These are phyloP conservation scores for Fusarium sublunatum DNA, from an alignment of 2,329 filamentous ascomycete genomes.

Conservation along the genomic window DNA sequence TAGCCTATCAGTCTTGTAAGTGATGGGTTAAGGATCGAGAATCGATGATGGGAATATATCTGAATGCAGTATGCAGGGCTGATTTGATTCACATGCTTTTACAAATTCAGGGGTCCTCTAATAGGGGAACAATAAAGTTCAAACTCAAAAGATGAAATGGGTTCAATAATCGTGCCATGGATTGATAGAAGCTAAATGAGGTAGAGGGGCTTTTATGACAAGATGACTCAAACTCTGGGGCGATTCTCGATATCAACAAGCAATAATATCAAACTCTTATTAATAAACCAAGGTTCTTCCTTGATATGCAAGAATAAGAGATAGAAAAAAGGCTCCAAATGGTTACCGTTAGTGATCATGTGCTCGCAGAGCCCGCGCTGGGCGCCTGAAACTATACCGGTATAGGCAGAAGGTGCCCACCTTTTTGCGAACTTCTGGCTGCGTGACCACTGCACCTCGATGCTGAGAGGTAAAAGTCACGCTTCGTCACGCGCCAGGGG, in stretches of 20 bases:
- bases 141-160: neutral
- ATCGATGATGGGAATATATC: slow-evolving; percentile 4
- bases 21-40: slow-evolving; percentile 1
- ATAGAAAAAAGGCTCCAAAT: slow-evolving; percentile 35
- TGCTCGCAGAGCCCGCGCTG: slow-evolving; percentile 37
- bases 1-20: neutral
- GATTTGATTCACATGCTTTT: slow-evolving; percentile 15
- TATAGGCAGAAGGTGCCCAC: slow-evolving; percentile 33
- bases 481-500: slow-evolving; percentile 41
- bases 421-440: slow-evolving; percentile 36
- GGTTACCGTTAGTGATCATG: slow-evolving; percentile 40
- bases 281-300: slow-evolving; percentile 1
- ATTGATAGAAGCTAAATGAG: no score
- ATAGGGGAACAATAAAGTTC: neutral
- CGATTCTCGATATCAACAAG: slow-evolving; percentile 5
- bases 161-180: no score
- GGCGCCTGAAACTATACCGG: slow-evolving; percentile 27
- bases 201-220: neutral
- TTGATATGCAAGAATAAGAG: slow-evolving; percentile 6
- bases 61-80: no score
- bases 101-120: neutral
- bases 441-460: slow-evolving; percentile 36
- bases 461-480: slow-evolving; percentile 38
- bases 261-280: neutral
- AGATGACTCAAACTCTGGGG: neutral